phyloP scores from a whole-genome alignment of 306 rosid genomes.

The Gillenia trifoliata region DNA sequence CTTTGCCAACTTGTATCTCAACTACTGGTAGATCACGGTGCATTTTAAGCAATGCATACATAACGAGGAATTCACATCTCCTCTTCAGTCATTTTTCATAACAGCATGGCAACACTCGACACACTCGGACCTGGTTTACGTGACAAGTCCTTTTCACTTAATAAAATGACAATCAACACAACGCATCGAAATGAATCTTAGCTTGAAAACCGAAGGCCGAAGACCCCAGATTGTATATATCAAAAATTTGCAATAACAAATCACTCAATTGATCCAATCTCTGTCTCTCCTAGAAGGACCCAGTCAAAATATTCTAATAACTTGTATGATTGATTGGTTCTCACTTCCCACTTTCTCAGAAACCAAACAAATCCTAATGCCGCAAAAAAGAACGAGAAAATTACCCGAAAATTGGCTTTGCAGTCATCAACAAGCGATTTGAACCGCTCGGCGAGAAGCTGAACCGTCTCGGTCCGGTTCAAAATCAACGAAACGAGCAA shows the following conservation, averaged over 20 bases:
- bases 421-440: conserved; percentile 74
- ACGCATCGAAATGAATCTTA: not conserved
- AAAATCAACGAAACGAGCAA: conserved; percentile 74
- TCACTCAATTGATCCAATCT: conserved; percentile 8
- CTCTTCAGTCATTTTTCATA: not conserved
- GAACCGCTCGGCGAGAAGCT: conserved; percentile 63
- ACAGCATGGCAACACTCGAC: not conserved
- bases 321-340: not conserved
- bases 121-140: not conserved
- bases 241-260: not conserved
- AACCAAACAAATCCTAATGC: conserved; percentile 5
- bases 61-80: not conserved
- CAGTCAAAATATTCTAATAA: not conserved
- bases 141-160: not conserved
- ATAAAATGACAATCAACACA: not conserved
- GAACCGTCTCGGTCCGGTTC: conserved; percentile 71
- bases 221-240: not conserved
- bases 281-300: not conserved
- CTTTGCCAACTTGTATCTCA: not conserved
- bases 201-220: not conserved
- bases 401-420: conserved; percentile 73
- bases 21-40: not conserved
- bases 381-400: not conserved
- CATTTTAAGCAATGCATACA: not conserved
- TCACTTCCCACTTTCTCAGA: not conserved